Conservation (phyloP, 768 basidiomycete species). For the Trametopsis cervina region DNA sequence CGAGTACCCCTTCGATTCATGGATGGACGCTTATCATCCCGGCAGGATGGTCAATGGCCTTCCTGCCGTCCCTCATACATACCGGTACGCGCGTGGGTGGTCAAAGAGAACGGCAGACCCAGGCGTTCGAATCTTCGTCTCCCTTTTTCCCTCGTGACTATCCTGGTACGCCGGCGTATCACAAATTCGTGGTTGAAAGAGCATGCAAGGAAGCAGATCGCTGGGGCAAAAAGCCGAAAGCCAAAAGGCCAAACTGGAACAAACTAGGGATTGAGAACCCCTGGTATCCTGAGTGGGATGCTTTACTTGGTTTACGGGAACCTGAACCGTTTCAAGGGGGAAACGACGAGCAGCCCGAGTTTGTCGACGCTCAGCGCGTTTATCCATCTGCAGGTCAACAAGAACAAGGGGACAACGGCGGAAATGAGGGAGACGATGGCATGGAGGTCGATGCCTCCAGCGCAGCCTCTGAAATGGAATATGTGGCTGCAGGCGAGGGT, state of each 20-base stretch:
- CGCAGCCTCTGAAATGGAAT: not conserved
- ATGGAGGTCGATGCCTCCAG: slow-evolving; percentile 9
- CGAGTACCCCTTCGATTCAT: slow-evolving; percentile 37
- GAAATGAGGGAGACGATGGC: no score
- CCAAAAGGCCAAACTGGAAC: slow-evolving; percentile 72
- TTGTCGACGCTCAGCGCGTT: slow-evolving; percentile 48
- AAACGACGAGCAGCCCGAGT: slow-evolving; percentile 22
- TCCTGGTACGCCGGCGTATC: slow-evolving; percentile 50
- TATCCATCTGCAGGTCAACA: not conserved
- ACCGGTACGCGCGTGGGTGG: slow-evolving; percentile 85
- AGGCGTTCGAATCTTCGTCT: slow-evolving; percentile 74
- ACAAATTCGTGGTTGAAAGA: slow-evolving; percentile 38
- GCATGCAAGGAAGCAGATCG: slow-evolving; percentile 45
- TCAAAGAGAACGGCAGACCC: slow-evolving; percentile 74
- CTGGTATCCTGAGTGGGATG: slow-evolving; percentile 73
- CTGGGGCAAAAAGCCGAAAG: slow-evolving; percentile 83
- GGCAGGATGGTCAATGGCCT: slow-evolving; percentile 86
- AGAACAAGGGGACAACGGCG: no score
- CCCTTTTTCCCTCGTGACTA: slow-evolving; percentile 80
- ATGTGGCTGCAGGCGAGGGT: slow-evolving; percentile 2
- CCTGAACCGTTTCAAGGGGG: slow-evolving; percentile 3
- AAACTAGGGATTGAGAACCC: slow-evolving; percentile 62
- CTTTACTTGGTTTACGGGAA: slow-evolving; percentile 46
- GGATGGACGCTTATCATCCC: slow-evolving; percentile 90
- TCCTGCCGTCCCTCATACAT: slow-evolving; percentile 73